These are phyloP conservation scores for Penicillium goetzii DNA, from an alignment of 495 filamentous ascomycete genomes.

Conservation along the genomic window DNA sequence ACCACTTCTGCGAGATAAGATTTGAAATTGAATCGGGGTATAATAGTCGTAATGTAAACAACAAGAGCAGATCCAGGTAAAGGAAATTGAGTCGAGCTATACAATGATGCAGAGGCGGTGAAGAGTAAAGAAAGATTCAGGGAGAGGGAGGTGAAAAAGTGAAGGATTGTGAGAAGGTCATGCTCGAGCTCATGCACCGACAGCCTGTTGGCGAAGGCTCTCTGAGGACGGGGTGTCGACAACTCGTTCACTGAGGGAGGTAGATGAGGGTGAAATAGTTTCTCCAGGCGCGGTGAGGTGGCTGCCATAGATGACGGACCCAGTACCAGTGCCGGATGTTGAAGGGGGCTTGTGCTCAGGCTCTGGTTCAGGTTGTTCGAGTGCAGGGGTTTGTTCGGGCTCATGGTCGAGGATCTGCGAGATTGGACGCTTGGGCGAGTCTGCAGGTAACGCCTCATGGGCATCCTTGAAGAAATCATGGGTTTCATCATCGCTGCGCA, in stretches of 20 bases:
- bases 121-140: neutral
- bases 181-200: conserved; percentile 30
- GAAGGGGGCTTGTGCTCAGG: neutral
- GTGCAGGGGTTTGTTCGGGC: neutral
- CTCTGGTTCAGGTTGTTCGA: conserved; percentile 9
- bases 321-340: conserved; percentile 17
- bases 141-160: neutral
- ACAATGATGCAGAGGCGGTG: conserved; percentile 24
- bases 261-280: conserved; percentile 26
- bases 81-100: conserved; percentile 26
- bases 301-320: conserved; percentile 12
- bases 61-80: conserved; percentile 23
- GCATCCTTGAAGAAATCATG: conserved; percentile 33
- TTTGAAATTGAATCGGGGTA: conserved; percentile 27
- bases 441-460: conserved; percentile 20
- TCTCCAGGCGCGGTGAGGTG: conserved; percentile 24
- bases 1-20: conserved; percentile 1
- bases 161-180: neutral
- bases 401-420: neutral
- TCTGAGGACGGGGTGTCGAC: conserved; percentile 32
- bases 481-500: conserved; percentile 32
- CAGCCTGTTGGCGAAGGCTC: conserved; percentile 36
- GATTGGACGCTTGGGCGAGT: conserved; percentile 8
- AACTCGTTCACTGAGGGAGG: conserved; percentile 25
- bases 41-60: conserved; percentile 32